A percentile compares a stretch with the other conserved stretches of the same genome.
Conservation (phyloP, 257 asterid species). For the Solanum lignicaule region DNA sequence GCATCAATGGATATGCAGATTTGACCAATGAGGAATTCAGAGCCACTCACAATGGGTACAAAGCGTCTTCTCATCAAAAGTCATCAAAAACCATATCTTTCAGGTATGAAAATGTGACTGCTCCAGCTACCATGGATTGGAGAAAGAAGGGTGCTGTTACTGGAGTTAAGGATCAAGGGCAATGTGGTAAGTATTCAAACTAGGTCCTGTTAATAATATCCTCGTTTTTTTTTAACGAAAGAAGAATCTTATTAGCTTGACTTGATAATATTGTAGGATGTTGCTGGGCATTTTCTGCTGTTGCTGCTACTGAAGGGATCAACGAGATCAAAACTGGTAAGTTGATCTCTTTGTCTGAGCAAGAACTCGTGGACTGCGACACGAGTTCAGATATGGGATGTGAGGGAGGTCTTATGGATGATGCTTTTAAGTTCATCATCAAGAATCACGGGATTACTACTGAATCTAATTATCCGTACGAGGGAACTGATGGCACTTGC, state of each 20-base stretch:
- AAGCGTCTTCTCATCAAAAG: background rate
- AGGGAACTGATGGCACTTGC: background rate
- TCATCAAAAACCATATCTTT: background rate
- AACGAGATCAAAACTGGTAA: background rate
- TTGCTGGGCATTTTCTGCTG: slow-evolving; percentile 17
- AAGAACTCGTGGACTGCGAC: slow-evolving; percentile 10
- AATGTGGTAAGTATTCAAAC: slow-evolving; percentile 16
- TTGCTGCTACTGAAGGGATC: slow-evolving; percentile 15
- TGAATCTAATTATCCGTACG: background rate
- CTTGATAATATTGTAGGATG: background rate
- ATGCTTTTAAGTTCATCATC: slow-evolving; percentile 1
- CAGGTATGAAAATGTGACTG: slow-evolving; percentile 10
- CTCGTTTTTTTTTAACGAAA: background rate
- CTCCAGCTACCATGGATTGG: slow-evolving; percentile 19
- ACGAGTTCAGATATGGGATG: background rate
- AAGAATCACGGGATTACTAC: background rate
- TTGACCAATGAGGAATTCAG: slow-evolving; percentile 30
- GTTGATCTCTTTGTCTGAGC: slow-evolving; percentile 7
- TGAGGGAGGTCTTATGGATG: slow-evolving; percentile 7
- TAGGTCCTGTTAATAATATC: background rate
- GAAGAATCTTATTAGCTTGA: background rate
- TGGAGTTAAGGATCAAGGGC: slow-evolving; percentile 31
- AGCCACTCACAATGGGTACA: slow-evolving; percentile 23
- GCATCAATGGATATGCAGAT: slow-evolving; percentile 34
- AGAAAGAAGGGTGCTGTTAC: slow-evolving; percentile 30